These are phyloP conservation scores for Lentinula aciculospora DNA, from an alignment of 768 basidiomycete species.

Conservation along the genomic window DNA sequence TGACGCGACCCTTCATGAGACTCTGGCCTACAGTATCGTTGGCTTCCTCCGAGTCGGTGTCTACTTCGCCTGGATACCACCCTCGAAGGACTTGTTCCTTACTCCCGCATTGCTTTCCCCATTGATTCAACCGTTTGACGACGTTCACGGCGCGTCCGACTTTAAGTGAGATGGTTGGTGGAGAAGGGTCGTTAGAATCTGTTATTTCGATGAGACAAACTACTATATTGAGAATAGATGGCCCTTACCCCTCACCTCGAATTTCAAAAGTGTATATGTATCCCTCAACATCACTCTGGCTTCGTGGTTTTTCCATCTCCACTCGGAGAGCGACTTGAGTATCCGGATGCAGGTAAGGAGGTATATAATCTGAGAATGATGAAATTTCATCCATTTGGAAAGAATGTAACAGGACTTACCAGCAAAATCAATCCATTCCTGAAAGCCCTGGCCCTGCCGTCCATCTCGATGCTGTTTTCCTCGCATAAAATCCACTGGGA, in stretches of 20 bases:
- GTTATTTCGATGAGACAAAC: too few species aligned
- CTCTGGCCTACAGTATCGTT: constrained; percentile 29
- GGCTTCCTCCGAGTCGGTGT: constrained; percentile 27
- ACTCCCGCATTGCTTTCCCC: constrained; percentile 77
- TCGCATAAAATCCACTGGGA: constrained; percentile 54
- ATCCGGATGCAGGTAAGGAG: constrained; percentile 51
- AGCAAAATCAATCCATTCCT: constrained; percentile 51
- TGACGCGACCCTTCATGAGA: constrained; percentile 61
- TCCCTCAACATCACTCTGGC: constrained; percentile 52
- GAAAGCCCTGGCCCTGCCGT: neutral
- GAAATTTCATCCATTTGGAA: constrained; percentile 9
- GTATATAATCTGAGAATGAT: constrained; percentile 58
- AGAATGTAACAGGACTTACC: constrained; percentile 30
- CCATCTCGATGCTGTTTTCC: constrained; percentile 26
- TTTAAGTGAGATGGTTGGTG: constrained; percentile 54
- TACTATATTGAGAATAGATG: too few species aligned
- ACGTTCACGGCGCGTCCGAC: constrained; percentile 76
- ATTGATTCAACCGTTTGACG: constrained; percentile 67
- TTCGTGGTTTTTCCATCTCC: constrained; percentile 43
- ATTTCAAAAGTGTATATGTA: constrained; percentile 85
- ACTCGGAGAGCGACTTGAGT: constrained; percentile 52
- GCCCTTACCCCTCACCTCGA: constrained; percentile 50
- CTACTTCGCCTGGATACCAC: constrained; percentile 60
- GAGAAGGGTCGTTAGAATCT: neutral
- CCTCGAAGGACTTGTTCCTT: constrained; percentile 71